phyloP scores from a whole-genome alignment of 2,329 filamentous ascomycete species.

The Alternaria tenuissima region DNA sequence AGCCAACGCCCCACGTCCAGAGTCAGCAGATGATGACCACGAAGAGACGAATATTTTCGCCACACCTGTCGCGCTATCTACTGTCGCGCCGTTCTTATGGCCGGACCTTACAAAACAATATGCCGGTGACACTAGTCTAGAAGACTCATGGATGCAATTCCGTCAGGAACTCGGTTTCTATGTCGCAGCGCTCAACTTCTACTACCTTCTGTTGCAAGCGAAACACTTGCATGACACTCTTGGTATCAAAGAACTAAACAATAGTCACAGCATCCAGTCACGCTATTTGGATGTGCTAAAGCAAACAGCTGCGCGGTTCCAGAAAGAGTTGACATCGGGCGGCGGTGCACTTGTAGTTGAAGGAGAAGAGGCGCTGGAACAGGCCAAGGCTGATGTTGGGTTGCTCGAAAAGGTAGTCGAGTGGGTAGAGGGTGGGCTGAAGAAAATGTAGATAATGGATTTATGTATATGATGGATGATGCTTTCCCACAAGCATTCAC shows the following conservation, averaged over 20 bases:
- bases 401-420: slow-evolving; percentile 48
- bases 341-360: slow-evolving; percentile 50
- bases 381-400: slow-evolving; percentile 47
- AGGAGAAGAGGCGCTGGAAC: slow-evolving; percentile 44
- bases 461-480: neutral
- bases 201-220: slow-evolving; percentile 64
- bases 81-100: slow-evolving; percentile 62
- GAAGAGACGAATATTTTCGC: slow-evolving; percentile 52
- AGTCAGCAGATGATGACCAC: slow-evolving; percentile 20
- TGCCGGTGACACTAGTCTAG: slow-evolving; percentile 26
- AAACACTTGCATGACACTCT: slow-evolving; percentile 57
- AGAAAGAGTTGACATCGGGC: slow-evolving; percentile 46
- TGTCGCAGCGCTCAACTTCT: slow-evolving; percentile 65
- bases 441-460: slow-evolving; percentile 14
- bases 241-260: slow-evolving; percentile 56
- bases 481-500: neutral
- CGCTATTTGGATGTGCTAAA: slow-evolving; percentile 56
- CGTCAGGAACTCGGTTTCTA: slow-evolving; percentile 63
- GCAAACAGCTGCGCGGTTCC: slow-evolving; percentile 48
- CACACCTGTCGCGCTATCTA: slow-evolving; percentile 57
- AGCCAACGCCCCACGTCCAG: slow-evolving; percentile 46
- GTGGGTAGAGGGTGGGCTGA: slow-evolving; percentile 31
- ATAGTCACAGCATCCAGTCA: slow-evolving; percentile 50
- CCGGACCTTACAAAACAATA: slow-evolving; percentile 57
- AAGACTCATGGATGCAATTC: slow-evolving; percentile 55